phyloP scores from a whole-genome alignment of 495 filamentous ascomycete genomes.

The Neurospora tetraspora region DNA sequence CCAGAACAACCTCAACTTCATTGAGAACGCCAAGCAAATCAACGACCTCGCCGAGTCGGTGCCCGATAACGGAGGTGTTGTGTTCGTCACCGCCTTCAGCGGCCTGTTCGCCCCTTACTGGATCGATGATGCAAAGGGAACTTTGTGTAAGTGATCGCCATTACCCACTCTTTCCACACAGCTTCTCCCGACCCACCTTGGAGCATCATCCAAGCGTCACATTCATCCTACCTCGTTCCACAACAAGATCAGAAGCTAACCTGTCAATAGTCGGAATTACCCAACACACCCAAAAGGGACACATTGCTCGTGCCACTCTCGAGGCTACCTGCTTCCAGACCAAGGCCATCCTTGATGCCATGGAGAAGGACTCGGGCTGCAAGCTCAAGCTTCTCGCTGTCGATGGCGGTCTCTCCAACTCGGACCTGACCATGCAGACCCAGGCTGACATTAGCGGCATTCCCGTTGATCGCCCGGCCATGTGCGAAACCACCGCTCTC shows the following conservation, averaged over 20 bases:
- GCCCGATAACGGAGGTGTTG: conserved; percentile 79
- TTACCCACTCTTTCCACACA: not conserved
- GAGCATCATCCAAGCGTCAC: conserved; percentile 1
- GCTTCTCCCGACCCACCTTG: not conserved
- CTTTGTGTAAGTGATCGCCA: conserved; percentile 54
- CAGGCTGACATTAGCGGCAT: conserved; percentile 89
- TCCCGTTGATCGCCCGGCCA: conserved; percentile 74
- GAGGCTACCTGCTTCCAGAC: conserved; percentile 96
- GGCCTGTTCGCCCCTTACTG: conserved; percentile 97
- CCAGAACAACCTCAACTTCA: conserved; percentile 82
- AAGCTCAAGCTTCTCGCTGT: conserved; percentile 70
- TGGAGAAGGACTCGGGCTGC: conserved; percentile 83
- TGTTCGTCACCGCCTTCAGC: conserved; percentile 94
- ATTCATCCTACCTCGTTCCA: not conserved
- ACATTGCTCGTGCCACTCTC: conserved; percentile 88
- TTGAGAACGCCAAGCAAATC: conserved; percentile 66
- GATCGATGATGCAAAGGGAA: conserved; percentile 93
- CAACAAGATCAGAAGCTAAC: conserved; percentile 3
- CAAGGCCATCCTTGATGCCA: conserved; percentile 87
- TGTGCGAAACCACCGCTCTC: conserved; percentile 90
- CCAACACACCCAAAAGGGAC: conserved; percentile 78
- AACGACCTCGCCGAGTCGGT: conserved; percentile 74
- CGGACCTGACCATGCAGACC: conserved; percentile 92
- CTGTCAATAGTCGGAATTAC: conserved; percentile 64
- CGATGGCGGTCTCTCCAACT: conserved; percentile 91